Evolutionary conservation across 345 rosid species (phyloP), one percentile per base, ranked within the genome.

Genomic region (Gossypioides kirkii): DNA sequence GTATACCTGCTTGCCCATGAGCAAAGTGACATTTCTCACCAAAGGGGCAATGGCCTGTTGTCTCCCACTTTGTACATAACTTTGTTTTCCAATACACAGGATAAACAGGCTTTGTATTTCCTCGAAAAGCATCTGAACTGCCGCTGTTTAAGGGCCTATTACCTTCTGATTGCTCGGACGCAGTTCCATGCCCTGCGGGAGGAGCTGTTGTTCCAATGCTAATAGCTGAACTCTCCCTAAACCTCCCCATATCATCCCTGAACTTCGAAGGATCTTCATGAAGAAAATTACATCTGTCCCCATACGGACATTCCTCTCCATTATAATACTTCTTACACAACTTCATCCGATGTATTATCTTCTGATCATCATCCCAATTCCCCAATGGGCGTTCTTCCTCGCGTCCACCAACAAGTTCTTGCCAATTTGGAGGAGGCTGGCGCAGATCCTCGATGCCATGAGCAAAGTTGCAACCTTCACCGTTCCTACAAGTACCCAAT

Each of bases 381-480:
- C 70, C 90, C 2, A 75, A 70, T n/a, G 82, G 73, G 36, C 63
- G 80, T 76, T 77, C 93, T 65, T 86, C 93, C 53, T 82, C 97
- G 0, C 80, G 80, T 23, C 86, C 61, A 28, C 88, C 94, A 12
- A 87, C 96, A 36, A 95, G 86, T 62, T 95, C 97, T 76, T 95
- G 94, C 98, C 99, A 95, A 74, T 92, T 95, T 38, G 93, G 89
- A 0, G 99, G 99, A 3, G 99, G 94, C 66, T 87, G 98, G 74
- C 97, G 87, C 82, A 92, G 67, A 76, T 95, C 99, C 82, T 91
- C 97, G 8, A 82, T 67, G 2, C 98, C 99, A 73, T 92, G 98
- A 41, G 98, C 99, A 54, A 92, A 95, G 77, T 95, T 95, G 77
- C 99, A 95, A 65, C 77, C 84, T 72, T 95, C 98, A 54, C 98